Base-by-base conservation (phyloP, 2,329 filamentous ascomycete species). In the Nigrospora oryzae region DNA sequence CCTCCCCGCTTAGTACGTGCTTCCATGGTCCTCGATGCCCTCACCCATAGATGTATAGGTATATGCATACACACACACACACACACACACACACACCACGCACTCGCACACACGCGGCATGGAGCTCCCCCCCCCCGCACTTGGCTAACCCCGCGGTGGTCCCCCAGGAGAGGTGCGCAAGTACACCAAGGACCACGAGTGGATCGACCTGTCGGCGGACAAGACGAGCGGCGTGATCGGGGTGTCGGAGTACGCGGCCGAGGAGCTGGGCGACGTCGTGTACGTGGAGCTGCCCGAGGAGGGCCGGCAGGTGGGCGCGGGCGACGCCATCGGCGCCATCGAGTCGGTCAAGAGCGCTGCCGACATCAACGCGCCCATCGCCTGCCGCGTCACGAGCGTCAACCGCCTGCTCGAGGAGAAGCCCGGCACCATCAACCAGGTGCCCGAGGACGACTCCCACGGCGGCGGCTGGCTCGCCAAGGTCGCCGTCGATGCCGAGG, bases 291-390 rank as follows among this genome's bases (percentile, higher is more conserved):
- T 98, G 30, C 93, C 93, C 46, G 74, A 83, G 54, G 62, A 74
- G 45, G 84, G 81, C 53, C 71, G 82, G 55, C 78, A 84, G 57
- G 77, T 95, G 49, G 67, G 69, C 47, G 77, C 82, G 46, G 89
- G 89, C 58, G 91, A 97, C 62, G 76, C 85, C 52, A 86, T 97
- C 55, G 93, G 93, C 54, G 89, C 91, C 49, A 91, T 98, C 56
- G 93, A 98, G 74, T 96, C 89, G 3, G 93, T 98, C 67, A 98
- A 98, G 77, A 93, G 86, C 51, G 93, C 93, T n/a, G 91, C 88
- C 51, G 93, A 98, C 65, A 95, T 98, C 73, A 85, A 95, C 70
- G 83, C 89, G 13, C 93, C 93, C 15, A 78, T 96, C 53, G 70
- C 76, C 43, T 91, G 91, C 61, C 85, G 71, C 55, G 80, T 98